Base-by-base conservation (phyloP, 257 asterid species). In the Perilla frutescens region DNA sequence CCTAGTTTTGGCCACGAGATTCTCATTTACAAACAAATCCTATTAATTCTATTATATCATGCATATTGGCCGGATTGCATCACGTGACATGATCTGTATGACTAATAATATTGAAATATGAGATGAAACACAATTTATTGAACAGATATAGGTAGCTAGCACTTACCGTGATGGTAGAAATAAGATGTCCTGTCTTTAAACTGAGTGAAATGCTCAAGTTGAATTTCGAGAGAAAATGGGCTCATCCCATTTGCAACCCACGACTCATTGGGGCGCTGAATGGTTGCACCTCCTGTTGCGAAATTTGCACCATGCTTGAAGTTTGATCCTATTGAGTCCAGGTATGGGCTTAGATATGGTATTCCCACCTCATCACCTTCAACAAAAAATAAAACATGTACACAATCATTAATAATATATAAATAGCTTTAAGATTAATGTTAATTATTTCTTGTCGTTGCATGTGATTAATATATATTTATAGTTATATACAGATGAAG, bases 231-330 rank as follows among this genome's bases (percentile, higher is more conserved):
- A 64, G 82, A 62, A 66, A 91, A 87, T 0, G 97, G 96, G 75
- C 92, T 88, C 4, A 74, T 77, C 6, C 89, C 87, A 36, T 66
- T 72, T 58, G 4, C 83, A 37, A 81, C 83, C 95, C 92, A 87
- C 7, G 91, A 78, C 57, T 73, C 86, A 0, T 74, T 73, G 6
- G 80, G 83, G 43, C 87, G 80, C 70, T 59, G 37, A 61, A 88
- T 76, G 48, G 96, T 91, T 11, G 96, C 88, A 20, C 97, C 97
- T 7, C 96, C 94, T 0, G 93, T 86, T n/a, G 97, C 96, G 61
- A 91, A 91, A 74, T 90, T 87, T 39, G 96, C 87, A 12, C 96
- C 95, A 3, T 80, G 90, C 48, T 39, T 71, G 74, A 71, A 91
- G 45, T 70, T 80, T 65, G 87, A 69, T 67, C 87, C 91, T 12